Evolutionary conservation across 352 stramenopile species (phyloP).

Genomic region (Pythium scleroteichum): DNA sequence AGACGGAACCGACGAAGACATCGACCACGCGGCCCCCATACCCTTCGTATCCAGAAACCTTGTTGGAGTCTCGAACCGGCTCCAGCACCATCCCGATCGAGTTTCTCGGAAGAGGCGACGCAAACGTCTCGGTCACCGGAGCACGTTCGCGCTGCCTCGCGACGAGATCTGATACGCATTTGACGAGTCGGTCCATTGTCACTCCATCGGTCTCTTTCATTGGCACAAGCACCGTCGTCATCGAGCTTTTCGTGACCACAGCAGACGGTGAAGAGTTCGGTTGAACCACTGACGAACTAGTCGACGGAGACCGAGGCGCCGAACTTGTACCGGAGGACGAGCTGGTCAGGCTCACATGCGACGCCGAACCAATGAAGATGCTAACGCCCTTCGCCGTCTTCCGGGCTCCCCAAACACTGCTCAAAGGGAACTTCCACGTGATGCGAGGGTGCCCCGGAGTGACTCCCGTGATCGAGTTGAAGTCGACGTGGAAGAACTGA

Average conservation of each 20-base stretch:
- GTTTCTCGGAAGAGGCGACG: conserved; percentile 41
- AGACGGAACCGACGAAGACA: conserved; percentile 50
- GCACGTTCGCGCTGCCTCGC: conserved; percentile 41
- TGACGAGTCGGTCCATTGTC: conserved; percentile 36
- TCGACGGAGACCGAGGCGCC: conserved; percentile 9
- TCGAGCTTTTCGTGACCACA: conserved; percentile 46
- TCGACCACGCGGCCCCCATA: conserved; percentile 48
- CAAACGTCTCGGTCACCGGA: conserved; percentile 37
- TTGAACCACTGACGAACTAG: too few species aligned
- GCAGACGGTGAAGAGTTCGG: conserved; percentile 5
- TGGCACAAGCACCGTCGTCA: conserved; percentile 49
- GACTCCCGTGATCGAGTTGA: conserved; percentile 33
- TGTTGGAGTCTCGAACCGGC: conserved; percentile 36
- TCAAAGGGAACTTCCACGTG: conserved; percentile 48
- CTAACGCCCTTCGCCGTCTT: conserved; percentile 43
- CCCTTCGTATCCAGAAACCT: conserved; percentile 40
- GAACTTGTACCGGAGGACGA: conserved; percentile 12
- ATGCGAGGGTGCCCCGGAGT: conserved; percentile 35
- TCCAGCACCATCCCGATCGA: conserved; percentile 59
- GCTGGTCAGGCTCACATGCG: conserved; percentile 33
- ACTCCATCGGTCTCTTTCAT: conserved; percentile 36
- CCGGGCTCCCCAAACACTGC: conserved; percentile 47
- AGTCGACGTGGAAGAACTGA: conserved; percentile 66
- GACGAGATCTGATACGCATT: conserved; percentile 46
- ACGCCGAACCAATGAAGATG: conserved; percentile 47